phyloP scores from a whole-genome alignment of 2,329 filamentous ascomycete genomes.

The Arthrobotrys megalospora region DNA sequence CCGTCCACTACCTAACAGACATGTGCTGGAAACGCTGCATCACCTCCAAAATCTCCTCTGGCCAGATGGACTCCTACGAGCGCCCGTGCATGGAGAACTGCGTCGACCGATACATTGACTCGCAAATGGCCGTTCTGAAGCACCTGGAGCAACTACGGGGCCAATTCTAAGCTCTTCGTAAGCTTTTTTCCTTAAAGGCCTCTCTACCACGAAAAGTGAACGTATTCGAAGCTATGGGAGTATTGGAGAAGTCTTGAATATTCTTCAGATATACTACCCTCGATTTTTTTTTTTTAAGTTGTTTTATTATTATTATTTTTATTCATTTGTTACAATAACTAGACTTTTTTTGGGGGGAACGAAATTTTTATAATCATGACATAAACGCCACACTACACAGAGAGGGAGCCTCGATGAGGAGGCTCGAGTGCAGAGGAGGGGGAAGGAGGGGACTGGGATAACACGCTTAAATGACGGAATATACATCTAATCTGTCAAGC shows the following conservation, averaged over 20 bases:
- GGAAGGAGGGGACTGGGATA: not conserved
- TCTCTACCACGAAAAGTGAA: too few species aligned
- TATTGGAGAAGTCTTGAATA: too few species aligned
- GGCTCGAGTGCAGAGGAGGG: not conserved
- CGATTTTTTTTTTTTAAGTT: too few species aligned
- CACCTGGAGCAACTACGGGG: slow-evolving; percentile 79
- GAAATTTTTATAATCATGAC: slow-evolving; percentile 26
- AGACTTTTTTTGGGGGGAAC: not conserved
- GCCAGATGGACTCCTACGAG: slow-evolving; percentile 82
- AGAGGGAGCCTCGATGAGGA: slow-evolving; percentile 1
- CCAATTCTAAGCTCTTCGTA: slow-evolving; percentile 34
- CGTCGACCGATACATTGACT: slow-evolving; percentile 92
- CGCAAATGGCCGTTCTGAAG: slow-evolving; percentile 86
- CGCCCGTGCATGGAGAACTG: slow-evolving; percentile 91
- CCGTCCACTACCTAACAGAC: slow-evolving; percentile 78
- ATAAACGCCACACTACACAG: slow-evolving; percentile 20
- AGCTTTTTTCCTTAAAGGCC: too few species aligned
- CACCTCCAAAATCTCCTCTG: slow-evolving; percentile 77
- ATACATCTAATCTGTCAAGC: slow-evolving; percentile 9
- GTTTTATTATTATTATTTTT: too few species aligned
- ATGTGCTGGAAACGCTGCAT: slow-evolving; percentile 97
- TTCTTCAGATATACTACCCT: too few species aligned
- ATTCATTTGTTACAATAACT: too few species aligned
- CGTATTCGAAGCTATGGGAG: too few species aligned
- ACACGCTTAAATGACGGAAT: slow-evolving; percentile 27